These are phyloP conservation scores for Sporobolomyces roseus DNA, from an alignment of 768 basidiomycete genomes.

Conservation along the genomic window DNA sequence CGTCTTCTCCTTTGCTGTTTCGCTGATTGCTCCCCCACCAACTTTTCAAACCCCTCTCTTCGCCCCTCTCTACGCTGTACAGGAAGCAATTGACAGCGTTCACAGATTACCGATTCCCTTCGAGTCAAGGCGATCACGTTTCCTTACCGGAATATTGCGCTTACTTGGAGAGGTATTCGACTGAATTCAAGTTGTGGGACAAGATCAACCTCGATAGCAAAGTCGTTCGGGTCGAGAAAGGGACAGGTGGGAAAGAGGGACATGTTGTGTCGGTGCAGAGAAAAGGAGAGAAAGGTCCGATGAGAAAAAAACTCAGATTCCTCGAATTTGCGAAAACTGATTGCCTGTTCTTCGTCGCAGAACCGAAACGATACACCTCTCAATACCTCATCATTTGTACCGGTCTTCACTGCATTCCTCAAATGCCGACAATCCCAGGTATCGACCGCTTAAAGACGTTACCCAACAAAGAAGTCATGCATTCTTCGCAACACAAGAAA, in stretches of 20 bases:
- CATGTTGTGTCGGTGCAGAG: conserved; percentile 50
- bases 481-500: conserved; percentile 58
- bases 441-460: conserved; percentile 48
- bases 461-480: conserved; percentile 48
- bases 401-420: conserved; percentile 59
- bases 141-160: conserved; percentile 56
- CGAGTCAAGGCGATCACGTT: conserved; percentile 55
- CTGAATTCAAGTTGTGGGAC: conserved; percentile 43
- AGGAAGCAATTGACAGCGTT: conserved; percentile 60
- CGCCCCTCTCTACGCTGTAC: not conserved
- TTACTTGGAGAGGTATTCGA: conserved; percentile 51
- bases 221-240: conserved; percentile 52
- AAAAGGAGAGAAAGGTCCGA: conserved; percentile 23
- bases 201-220: conserved; percentile 49
- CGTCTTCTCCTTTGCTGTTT: not conserved
- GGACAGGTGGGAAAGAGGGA: conserved; percentile 49
- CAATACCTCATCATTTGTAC: conserved; percentile 55
- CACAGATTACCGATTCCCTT: conserved; percentile 59
- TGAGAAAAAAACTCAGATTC: not conserved
- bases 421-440: conserved; percentile 57
- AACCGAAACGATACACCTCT: conserved; percentile 4
- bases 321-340: conserved; percentile 36
- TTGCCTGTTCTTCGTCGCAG: conserved; percentile 18
- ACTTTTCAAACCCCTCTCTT: not conserved
- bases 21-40: conserved; percentile 28